Percentiles rank a stretch among this genome's conserved stretches.
These are phyloP conservation scores for Mollisiaceae sp. DNA, from an alignment of 2,329 filamentous ascomycete species.

Conservation along the genomic window DNA sequence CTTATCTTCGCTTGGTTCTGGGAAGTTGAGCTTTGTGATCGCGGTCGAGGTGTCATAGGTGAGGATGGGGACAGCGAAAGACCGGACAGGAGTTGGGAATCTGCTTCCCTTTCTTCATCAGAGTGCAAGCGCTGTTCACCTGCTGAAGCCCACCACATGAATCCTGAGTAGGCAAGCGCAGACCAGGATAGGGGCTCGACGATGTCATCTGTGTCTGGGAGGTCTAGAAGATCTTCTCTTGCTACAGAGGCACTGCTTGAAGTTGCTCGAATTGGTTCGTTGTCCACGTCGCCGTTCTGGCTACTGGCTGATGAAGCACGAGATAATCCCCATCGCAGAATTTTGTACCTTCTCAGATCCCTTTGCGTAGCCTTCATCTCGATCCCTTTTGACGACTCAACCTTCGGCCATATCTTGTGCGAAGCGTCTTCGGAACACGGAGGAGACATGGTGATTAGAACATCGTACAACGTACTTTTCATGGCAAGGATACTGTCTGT, in stretches of 20 bases:
- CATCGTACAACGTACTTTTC: conserved; percentile 87
- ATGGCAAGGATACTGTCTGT: conserved; percentile 91
- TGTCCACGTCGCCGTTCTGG: not conserved
- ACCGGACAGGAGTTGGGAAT: conserved; percentile 61
- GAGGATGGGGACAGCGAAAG: conserved; percentile 46
- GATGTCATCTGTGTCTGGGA: conserved; percentile 57
- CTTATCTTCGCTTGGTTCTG: conserved; percentile 14
- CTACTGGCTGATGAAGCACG: conserved; percentile 40
- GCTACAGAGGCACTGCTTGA: conserved; percentile 37
- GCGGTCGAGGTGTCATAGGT: conserved; percentile 26
- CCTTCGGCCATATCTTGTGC: conserved; percentile 74
- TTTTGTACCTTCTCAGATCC: conserved; percentile 80
- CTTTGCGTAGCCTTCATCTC: conserved; percentile 86
- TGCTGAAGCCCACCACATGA: conserved; percentile 90
- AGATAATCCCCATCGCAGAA: conserved; percentile 67
- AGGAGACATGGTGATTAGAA: conserved; percentile 82
- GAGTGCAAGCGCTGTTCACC: conserved; percentile 71
- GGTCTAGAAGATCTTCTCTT: conserved; percentile 49
- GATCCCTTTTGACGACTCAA: conserved; percentile 68
- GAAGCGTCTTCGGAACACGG: conserved; percentile 61
- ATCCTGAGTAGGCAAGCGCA: conserved; percentile 77
- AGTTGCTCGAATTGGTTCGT: conserved; percentile 35
- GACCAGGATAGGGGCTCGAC: conserved; percentile 72
- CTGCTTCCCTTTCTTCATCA: conserved; percentile 63
- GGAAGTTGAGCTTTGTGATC: conserved; percentile 49